Conservation (phyloP, 169 alveolate species). For the Babesia ovis region DNA sequence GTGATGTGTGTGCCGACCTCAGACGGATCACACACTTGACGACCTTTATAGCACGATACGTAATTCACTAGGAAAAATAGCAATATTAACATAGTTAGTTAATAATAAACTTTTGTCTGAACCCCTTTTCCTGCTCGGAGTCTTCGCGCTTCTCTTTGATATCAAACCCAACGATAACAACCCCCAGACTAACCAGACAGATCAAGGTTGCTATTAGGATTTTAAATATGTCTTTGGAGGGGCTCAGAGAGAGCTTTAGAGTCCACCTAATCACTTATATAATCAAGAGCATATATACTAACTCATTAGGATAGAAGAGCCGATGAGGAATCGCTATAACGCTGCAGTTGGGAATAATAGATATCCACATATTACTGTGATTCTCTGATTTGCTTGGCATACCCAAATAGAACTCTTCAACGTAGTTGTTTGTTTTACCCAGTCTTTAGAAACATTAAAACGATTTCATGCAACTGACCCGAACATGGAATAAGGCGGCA, state of each 20-base stretch:
- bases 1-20: slow-evolving; percentile 7
- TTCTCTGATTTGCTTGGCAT: slow-evolving; percentile 70
- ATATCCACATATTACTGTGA: slow-evolving; percentile 78
- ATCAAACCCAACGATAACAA: slow-evolving; percentile 71
- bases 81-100: slow-evolving; percentile 20
- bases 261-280: slow-evolving; percentile 62
- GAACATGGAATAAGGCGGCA: slow-evolving; percentile 47
- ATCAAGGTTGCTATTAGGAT: slow-evolving; percentile 67
- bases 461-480: slow-evolving; percentile 41
- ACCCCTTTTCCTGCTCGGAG: slow-evolving; percentile 77
- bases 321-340: slow-evolving; percentile 75
- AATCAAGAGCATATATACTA: background rate
- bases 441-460: slow-evolving; percentile 53
- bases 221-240: slow-evolving; percentile 72
- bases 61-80: background rate
- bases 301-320: slow-evolving; percentile 68
- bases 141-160: slow-evolving; percentile 76
- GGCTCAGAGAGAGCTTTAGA: slow-evolving; percentile 74
- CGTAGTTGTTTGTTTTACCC: slow-evolving; percentile 85
- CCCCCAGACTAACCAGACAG: slow-evolving; percentile 70
- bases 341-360: slow-evolving; percentile 79
- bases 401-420: slow-evolving; percentile 84
- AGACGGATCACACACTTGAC: background rate
- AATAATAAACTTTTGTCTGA: slow-evolving; percentile 66
- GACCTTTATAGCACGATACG: slow-evolving; percentile 2